Conservation (phyloP, 2,329 filamentous ascomycete genomes). For the Stagonosporopsis rhizophila region DNA sequence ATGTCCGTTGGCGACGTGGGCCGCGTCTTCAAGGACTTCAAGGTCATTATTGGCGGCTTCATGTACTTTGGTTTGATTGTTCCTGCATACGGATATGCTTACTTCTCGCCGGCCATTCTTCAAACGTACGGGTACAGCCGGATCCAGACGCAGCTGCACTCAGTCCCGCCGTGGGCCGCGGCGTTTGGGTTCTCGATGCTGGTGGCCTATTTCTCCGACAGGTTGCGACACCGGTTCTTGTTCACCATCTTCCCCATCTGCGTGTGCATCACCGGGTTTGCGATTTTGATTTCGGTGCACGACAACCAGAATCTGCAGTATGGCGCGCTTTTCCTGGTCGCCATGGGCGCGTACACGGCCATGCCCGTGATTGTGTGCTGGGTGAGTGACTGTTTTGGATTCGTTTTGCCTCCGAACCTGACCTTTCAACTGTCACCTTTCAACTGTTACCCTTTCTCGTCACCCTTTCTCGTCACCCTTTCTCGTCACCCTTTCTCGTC, state of each 20-base stretch:
- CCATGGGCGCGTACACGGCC: constrained; percentile 81
- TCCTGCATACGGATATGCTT: constrained; percentile 53
- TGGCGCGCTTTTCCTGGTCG: constrained; percentile 80
- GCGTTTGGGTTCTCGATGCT: constrained; percentile 82
- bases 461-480: too few species aligned
- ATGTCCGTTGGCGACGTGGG: constrained; percentile 54
- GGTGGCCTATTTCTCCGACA: constrained; percentile 76
- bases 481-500: too few species aligned
- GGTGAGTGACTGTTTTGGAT: constrained; percentile 25
- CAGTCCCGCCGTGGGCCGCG: constrained; percentile 68
- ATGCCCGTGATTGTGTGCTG: constrained; percentile 78
- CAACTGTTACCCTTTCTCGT: too few species aligned
- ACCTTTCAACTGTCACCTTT: too few species aligned
- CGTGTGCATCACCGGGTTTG: constrained; percentile 76
- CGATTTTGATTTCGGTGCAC: constrained; percentile 75
- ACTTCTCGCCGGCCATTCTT: constrained; percentile 59
- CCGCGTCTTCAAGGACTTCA: constrained; percentile 58
- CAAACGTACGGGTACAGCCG: constrained; percentile 58
- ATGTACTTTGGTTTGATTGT: constrained; percentile 59
- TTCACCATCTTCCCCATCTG: constrained; percentile 75
- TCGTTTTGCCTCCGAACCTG: too few species aligned
- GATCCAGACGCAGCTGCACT: constrained; percentile 62
- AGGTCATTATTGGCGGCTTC: constrained; percentile 58
- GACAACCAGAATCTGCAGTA: constrained; percentile 74
- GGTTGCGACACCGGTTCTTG: constrained; percentile 72